Conservation (phyloP, 2,329 filamentous ascomycete genomes). For the Fusarium guadeloupense region DNA sequence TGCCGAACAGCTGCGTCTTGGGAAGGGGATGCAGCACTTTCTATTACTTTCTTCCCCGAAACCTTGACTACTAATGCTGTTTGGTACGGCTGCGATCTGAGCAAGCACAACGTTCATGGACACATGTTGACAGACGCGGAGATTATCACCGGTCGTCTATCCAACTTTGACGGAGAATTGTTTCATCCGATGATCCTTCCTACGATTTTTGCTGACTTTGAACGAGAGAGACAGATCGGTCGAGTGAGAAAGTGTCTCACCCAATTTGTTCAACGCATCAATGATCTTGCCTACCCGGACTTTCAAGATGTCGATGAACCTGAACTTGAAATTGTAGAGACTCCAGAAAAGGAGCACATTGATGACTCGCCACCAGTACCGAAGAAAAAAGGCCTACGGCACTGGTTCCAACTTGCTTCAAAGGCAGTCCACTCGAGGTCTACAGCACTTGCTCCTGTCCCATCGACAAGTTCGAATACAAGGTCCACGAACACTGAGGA, state of each 20-base stretch:
- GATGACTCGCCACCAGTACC: accelerated
- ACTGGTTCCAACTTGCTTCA: neutral
- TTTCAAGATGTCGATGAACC: accelerated
- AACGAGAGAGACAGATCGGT: slow-evolving; percentile 5
- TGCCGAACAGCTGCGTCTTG: neutral
- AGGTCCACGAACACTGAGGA: too few relatives aligned
- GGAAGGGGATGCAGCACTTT: neutral
- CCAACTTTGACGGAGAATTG: neutral
- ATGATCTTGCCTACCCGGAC: neutral
- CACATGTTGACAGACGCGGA: neutral
- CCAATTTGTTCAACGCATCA: neutral
- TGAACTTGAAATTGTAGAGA: neutral
- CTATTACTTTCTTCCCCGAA: neutral
- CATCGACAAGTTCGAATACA: accelerated
- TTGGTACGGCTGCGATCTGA: neutral
- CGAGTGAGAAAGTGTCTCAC: neutral
- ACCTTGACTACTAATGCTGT: neutral
- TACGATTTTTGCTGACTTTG: neutral
- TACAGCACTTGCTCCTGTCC: accelerated
- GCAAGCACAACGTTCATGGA: neutral
- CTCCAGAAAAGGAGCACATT: neutral
- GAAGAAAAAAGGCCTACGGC: neutral
- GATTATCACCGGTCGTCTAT: neutral
- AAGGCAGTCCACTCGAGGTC: neutral
- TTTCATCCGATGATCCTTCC: neutral